A percentile compares a stretch with the other conserved stretches of the same genome.
Evolutionary conservation across 2,329 filamentous ascomycete species (phyloP).

Genomic region (Ceratocystis lukuohia): DNA sequence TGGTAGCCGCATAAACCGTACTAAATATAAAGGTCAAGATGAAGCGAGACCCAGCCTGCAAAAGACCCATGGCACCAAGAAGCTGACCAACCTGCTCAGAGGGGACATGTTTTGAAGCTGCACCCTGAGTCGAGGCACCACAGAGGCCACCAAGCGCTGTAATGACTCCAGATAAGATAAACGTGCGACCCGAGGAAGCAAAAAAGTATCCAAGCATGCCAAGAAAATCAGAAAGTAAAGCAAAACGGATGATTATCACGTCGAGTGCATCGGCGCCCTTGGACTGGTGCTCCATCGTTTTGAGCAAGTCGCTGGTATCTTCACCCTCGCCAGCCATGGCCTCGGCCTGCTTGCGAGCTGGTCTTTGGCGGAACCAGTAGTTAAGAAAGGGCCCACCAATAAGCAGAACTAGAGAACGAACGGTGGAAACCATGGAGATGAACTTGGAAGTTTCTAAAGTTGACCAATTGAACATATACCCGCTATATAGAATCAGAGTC

Average conservation of each 20-base stretch:
- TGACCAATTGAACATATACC: constrained; percentile 69
- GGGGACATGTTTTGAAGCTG: constrained; percentile 83
- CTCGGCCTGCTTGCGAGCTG: constrained; percentile 30
- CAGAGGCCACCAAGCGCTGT: constrained; percentile 73
- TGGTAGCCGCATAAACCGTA: constrained; percentile 69
- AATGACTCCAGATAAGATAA: constrained; percentile 58
- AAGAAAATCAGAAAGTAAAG: constrained; percentile 61
- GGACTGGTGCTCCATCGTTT: constrained; percentile 28
- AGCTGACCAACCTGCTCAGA: constrained; percentile 69
- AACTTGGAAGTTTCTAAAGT: constrained; percentile 69
- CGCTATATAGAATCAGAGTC: constrained; percentile 74
- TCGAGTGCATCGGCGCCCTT: constrained; percentile 67
- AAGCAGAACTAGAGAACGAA: constrained; percentile 63
- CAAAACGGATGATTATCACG: constrained; percentile 58
- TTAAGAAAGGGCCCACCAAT: constrained; percentile 63
- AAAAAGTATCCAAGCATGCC: constrained; percentile 66
- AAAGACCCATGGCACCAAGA: constrained; percentile 73
- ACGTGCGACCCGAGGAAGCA: constrained; percentile 46
- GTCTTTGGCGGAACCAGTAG: constrained; percentile 52
- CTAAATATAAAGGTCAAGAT: constrained; percentile 74
- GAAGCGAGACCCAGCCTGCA: constrained; percentile 71
- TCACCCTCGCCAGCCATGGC: constrained; percentile 20
- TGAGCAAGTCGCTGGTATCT: constrained; percentile 8
- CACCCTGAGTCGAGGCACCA: constrained; percentile 68
- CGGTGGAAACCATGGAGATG: constrained; percentile 63